These are phyloP conservation scores for Fusarium devonianum DNA, from an alignment of 2,329 filamentous ascomycete species.

Conservation along the genomic window DNA sequence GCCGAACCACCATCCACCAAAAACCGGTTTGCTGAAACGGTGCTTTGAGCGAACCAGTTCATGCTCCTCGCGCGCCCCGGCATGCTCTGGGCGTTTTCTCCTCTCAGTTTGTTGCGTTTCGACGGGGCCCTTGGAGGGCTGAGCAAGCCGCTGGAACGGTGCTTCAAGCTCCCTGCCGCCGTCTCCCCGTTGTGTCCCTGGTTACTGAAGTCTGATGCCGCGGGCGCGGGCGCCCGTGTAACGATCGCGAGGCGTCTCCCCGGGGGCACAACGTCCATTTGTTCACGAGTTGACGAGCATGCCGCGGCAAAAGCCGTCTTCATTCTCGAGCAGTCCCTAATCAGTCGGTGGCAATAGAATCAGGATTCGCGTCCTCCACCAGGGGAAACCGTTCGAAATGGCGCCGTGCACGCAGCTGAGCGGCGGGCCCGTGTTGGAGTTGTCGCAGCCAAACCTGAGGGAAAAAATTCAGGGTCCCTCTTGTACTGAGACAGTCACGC, in stretches of 20 bases:
- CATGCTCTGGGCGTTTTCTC: constrained; percentile 17
- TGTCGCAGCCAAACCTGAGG: constrained; percentile 3
- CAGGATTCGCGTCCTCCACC: not conserved
- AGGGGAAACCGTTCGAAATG: constrained; percentile 21
- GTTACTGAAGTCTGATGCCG: constrained; percentile 28
- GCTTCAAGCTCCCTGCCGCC: too few species aligned
- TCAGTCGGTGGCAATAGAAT: constrained; percentile 13
- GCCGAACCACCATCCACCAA: not conserved
- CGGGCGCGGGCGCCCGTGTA: constrained; percentile 25
- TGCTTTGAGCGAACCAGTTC: constrained; percentile 31
- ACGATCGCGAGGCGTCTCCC: constrained; percentile 13
- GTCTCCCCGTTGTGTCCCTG: constrained; percentile 28
- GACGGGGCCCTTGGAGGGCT: too few species aligned
- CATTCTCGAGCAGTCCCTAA: constrained; percentile 14
- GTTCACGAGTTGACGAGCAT: constrained; percentile 26
- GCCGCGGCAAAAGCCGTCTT: constrained; percentile 14
- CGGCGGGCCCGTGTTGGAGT: constrained; percentile 11
- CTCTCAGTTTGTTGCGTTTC: constrained; percentile 23
- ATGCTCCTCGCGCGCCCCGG: constrained; percentile 26
- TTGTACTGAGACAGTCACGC: constrained; percentile 38
- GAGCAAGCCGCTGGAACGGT: too few species aligned
- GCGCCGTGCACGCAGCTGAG: constrained; percentile 21
- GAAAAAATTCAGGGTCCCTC: constrained; percentile 35
- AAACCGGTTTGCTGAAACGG: constrained; percentile 35
- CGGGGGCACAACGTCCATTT: constrained; percentile 19